Evolutionary conservation across 2,329 filamentous ascomycete genomes (phyloP), one percentile per base, ranked within the genome.

Genomic region (Colletotrichum musae): DNA sequence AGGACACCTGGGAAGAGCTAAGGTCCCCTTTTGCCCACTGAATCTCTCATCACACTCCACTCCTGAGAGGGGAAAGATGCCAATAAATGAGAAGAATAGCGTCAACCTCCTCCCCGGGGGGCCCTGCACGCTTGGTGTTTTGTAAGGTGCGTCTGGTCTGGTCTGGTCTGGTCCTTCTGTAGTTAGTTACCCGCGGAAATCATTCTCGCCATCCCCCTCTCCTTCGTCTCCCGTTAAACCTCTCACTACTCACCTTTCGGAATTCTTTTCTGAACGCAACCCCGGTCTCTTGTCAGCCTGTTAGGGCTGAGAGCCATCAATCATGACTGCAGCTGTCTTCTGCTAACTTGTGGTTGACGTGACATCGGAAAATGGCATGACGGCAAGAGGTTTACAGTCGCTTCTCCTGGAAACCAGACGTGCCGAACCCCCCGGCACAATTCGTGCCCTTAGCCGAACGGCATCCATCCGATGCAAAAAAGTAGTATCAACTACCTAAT

Each of bases 301-400:
- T 60, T 60, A 66, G 62, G 62, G 66, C 66, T 54, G 61, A 65
- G 43, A 15, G 43, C 24, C 47, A 18, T 28, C 41, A 36, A 56
- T 21, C 48, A 60, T 69, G 62, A 69, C 62, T 51, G 66, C 66
- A 69, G 66, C 61, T 66, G 62, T 36, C 61, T 24, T 24, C 21
- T 2, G 21, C 21, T 59, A 56, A 43, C 56, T 66, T 63, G 21
- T 51, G 32, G 36, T n/a, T 39, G 47, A 50, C 32, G 51, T 69
- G 56, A 57, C 56, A 47, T 21, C 62, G 13, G 47, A 15, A 21
- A 43, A 56, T 51, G 53, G 43, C 56, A 66, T 56, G 56, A 52
- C 56, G 47, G 45, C 41, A 13, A 24, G 62, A 69, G 62, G 62
- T 50, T 66, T 32, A 52, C 41, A 21, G 9, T 36, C 32, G 32